Percentiles rank a stretch among this genome's conserved stretches.
Conservation (phyloP, 2,329 filamentous ascomycete genomes). For the Fusarium pseudograminearum region DNA sequence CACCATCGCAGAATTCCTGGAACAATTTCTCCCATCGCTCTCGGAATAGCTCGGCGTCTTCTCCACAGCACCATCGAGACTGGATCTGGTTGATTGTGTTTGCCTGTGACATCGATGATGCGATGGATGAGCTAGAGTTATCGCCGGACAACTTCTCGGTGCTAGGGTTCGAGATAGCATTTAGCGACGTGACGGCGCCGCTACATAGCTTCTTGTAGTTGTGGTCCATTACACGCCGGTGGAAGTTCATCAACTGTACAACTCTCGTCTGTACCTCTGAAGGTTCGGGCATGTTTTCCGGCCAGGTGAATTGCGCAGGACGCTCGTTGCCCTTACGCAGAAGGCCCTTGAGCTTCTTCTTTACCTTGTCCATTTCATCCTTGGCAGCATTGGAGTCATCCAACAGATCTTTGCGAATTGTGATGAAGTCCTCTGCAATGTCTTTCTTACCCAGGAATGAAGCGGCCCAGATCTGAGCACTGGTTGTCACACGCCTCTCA, state of each 20-base stretch:
- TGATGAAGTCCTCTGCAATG: slow-evolving; percentile 85
- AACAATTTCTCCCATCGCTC: slow-evolving; percentile 99
- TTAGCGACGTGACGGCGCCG: slow-evolving; percentile 72
- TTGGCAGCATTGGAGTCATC: slow-evolving; percentile 99
- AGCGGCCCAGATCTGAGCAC: slow-evolving; percentile 94
- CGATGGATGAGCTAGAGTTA: slow-evolving; percentile 57
- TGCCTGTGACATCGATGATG: slow-evolving; percentile 68
- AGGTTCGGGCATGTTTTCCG: slow-evolving; percentile 91
- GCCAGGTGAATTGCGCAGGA: slow-evolving; percentile 98
- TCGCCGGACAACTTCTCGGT: slow-evolving; percentile 60
- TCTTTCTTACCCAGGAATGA: slow-evolving; percentile 91
- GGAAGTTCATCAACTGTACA: slow-evolving; percentile 97
- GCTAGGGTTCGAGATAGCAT: slow-evolving; percentile 65
- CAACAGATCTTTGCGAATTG: slow-evolving; percentile 90
- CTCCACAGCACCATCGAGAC: slow-evolving; percentile 93
- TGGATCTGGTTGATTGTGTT: slow-evolving; percentile 80
- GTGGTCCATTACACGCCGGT: slow-evolving; percentile 92
- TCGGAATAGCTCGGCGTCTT: slow-evolving; percentile 93
- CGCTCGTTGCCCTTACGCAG: slow-evolving; percentile 92
- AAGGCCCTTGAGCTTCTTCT: slow-evolving; percentile 97
- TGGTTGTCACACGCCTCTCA: slow-evolving; percentile 92
- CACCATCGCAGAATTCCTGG: slow-evolving; percentile 92
- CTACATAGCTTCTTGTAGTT: slow-evolving; percentile 87
- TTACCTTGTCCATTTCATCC: slow-evolving; percentile 99
- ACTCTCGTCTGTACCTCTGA: slow-evolving; percentile 92